Evolutionary conservation across 345 rosid genomes (phyloP), one percentile per base, ranked within the genome.

Genomic region (Bruguiera parviflora): DNA sequence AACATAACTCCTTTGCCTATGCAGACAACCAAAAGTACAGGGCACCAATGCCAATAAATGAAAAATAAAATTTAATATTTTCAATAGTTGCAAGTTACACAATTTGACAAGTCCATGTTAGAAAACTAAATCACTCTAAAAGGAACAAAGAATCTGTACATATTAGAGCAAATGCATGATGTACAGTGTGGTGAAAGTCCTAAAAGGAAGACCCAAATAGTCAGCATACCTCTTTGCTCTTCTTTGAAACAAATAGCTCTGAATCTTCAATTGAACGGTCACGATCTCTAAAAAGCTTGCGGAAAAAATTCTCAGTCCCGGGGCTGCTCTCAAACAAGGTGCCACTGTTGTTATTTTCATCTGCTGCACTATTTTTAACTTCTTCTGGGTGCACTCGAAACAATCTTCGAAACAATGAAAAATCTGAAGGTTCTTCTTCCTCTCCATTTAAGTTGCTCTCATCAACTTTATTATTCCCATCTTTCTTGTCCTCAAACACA

Each of bases 351-450:
- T 81, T 83, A 79, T 67, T 80, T 80, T 87, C 98, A 83, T 74
- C 86, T 35, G 75, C 78, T 49, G 77, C 63, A 68, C 80, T 65
- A 67, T 67, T 82, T 79, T 82, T 92, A 53, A 79, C 77, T 69
- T 96, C 96, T 85, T 92, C 98, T 22, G 97, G 99, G 71, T 90
- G 98, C 84, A 90, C 97, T 53, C 91, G 94, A 71, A 96, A 96
- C 73, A 92, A 74, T 82, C 86, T 86, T 66, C 85, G 80, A 79
- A 96, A 86, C 75, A 96, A 66, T 33, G 98, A 82, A 77, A 90
- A 83, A 71, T 93, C 98, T 18, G 87, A 87, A 77, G 96, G 77
- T 73, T 92, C 99, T 74, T 88, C 99, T 78, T 87, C 96, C 66
- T 86, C 98, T 31, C 74, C 71, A 73, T 74, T 68, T 59, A 60